phyloP scores from a whole-genome alignment of 2,329 filamentous ascomycete genomes.

The Talaromyces verruculosus region DNA sequence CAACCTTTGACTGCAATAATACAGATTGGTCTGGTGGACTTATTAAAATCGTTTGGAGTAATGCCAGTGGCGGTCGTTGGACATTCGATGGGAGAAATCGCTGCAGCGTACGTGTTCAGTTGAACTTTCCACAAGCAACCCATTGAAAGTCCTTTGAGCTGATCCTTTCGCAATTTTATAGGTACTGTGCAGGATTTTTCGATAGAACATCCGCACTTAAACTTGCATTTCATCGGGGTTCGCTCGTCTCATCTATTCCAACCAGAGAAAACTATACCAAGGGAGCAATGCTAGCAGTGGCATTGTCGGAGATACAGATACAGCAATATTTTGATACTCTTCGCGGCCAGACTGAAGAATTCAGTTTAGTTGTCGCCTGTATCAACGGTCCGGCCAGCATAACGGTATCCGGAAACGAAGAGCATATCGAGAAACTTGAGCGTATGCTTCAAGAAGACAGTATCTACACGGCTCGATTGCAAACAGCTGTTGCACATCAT shows the following conservation, averaged over 20 bases:
- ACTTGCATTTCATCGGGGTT: not conserved
- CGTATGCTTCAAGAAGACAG: not conserved
- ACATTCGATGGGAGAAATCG: conserved; percentile 32
- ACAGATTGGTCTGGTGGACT: conserved; percentile 28
- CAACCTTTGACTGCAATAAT: conserved; percentile 19
- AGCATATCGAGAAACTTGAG: not conserved
- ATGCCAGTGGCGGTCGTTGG: conserved; percentile 24
- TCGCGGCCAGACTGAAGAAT: not conserved
- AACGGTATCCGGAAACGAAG: not conserved
- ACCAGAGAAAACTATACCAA: not conserved
- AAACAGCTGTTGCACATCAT: conserved; percentile 27
- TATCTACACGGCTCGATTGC: conserved; percentile 23
- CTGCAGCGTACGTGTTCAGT: conserved; percentile 27
- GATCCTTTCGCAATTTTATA: conserved; percentile 17
- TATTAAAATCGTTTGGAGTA: conserved; percentile 24
- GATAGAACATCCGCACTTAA: not conserved
- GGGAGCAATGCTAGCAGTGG: not conserved
- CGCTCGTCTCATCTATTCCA: not conserved
- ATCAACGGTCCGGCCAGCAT: not conserved
- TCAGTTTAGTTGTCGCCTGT: not conserved
- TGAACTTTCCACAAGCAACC: not conserved
- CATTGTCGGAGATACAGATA: conserved; percentile 22
- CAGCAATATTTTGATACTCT: not conserved
- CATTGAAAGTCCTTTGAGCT: not conserved
- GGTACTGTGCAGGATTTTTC: conserved; percentile 16